phyloP scores from a whole-genome alignment of 371 early-diverging fungal genomes.

The Actinomortierella ambigua region DNA sequence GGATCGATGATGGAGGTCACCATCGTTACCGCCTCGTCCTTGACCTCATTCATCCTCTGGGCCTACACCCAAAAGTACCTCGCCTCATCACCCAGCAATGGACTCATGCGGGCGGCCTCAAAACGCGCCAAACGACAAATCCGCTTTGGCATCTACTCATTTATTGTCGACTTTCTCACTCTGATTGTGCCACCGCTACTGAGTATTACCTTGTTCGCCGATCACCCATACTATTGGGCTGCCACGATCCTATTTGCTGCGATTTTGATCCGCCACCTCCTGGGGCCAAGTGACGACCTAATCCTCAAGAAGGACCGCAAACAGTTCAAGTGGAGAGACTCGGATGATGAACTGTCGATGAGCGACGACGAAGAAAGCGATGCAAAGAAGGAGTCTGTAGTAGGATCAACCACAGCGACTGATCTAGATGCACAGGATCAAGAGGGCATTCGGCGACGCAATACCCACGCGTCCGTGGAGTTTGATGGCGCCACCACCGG shows the following conservation, averaged over 20 bases:
- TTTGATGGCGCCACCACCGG: constrained; percentile 5
- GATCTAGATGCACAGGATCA: constrained; percentile 10
- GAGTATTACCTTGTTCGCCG: constrained; percentile 36
- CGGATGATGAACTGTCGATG: constrained; percentile 32
- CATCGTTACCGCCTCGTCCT: constrained; percentile 52
- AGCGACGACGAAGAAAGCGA: constrained; percentile 21
- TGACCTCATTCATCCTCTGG: constrained; percentile 45
- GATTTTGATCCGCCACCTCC: constrained; percentile 19
- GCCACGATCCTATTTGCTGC: constrained; percentile 30
- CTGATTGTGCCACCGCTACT: constrained; percentile 47
- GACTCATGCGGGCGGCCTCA: constrained; percentile 9
- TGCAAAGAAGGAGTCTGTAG: neutral
- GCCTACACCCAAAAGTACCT: constrained; percentile 25
- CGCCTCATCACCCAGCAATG: constrained; percentile 17
- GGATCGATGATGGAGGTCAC: constrained; percentile 68
- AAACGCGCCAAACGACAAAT: constrained; percentile 14
- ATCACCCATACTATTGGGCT: constrained; percentile 40
- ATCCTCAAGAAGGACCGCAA: constrained; percentile 40
- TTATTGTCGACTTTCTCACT: constrained; percentile 21
- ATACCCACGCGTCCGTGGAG: neutral
- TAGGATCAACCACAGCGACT: constrained; percentile 1
- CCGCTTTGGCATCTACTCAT: constrained; percentile 23
- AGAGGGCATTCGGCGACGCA: constrained; percentile 39
- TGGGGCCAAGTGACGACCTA: constrained; percentile 22
- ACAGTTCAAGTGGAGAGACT: constrained; percentile 43